Conservation (phyloP, 2,329 filamentous ascomycete genomes). For the Dactylonectria macrodidyma region DNA sequence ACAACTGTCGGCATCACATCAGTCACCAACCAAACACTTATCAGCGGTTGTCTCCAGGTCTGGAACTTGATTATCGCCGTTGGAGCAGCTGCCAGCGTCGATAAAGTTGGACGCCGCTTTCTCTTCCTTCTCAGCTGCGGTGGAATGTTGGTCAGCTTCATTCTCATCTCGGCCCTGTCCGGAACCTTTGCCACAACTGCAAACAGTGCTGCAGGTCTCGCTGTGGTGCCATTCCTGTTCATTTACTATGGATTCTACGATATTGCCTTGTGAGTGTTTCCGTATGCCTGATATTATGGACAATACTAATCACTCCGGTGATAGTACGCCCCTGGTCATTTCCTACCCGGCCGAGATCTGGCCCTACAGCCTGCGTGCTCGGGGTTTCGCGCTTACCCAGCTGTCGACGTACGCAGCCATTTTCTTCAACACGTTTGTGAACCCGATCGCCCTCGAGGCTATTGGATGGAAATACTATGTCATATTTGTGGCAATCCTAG, state of each 20-base stretch:
- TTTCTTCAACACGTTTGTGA: conserved; percentile 33
- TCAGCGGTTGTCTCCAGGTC: conserved; percentile 50
- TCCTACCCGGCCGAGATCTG: conserved; percentile 46
- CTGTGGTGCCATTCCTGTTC: conserved; percentile 7
- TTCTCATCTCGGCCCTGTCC: conserved; percentile 50
- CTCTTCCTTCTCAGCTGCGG: conserved; percentile 29
- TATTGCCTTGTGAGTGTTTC: conserved; percentile 27
- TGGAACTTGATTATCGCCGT: conserved; percentile 51
- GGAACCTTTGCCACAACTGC: conserved; percentile 33
- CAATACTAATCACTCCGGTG: neutral
- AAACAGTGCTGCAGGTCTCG: conserved; percentile 11
- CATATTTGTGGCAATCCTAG: neutral
- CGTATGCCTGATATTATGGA: neutral
- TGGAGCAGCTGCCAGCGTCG: conserved; percentile 49
- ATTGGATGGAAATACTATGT: neutral
- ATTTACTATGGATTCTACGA: conserved; percentile 36
- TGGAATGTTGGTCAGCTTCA: conserved; percentile 29
- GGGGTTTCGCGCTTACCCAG: conserved; percentile 28
- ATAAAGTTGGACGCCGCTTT: conserved; percentile 25
- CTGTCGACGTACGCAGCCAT: conserved; percentile 22
- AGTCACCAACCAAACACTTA: conserved; percentile 51
- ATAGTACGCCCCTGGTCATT: conserved; percentile 24
- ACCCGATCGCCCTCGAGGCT: neutral
- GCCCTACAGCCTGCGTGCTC: conserved; percentile 35
- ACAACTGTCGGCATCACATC: conserved; percentile 55